Evolutionary conservation across 2,329 filamentous ascomycete genomes (phyloP).

Genomic region (Paraphaeosphaeria sporulosa): DNA sequence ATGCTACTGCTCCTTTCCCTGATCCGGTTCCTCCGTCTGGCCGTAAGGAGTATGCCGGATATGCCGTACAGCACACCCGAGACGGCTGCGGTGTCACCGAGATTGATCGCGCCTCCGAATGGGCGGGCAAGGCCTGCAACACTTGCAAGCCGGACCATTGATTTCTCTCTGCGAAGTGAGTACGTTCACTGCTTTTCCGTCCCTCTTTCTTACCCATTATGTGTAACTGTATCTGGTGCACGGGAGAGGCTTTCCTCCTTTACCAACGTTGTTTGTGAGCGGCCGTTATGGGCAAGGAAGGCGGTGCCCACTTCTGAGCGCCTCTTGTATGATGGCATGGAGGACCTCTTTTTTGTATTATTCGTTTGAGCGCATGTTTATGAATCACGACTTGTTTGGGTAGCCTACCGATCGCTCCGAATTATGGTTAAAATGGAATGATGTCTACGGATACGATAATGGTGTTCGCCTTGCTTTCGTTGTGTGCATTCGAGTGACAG

Average conservation of each 20-base stretch:
- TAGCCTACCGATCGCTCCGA: neutral
- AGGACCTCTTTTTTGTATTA: neutral
- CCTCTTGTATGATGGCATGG: neutral
- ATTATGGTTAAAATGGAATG: neutral
- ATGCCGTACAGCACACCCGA: slow-evolving; percentile 11
- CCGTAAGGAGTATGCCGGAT: slow-evolving; percentile 15
- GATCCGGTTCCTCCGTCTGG: slow-evolving; percentile 37
- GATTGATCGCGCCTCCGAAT: slow-evolving; percentile 25
- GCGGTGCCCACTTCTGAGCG: neutral
- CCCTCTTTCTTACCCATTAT: neutral
- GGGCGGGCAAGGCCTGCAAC: slow-evolving; percentile 27
- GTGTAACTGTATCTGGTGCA: neutral
- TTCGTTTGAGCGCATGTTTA: neutral
- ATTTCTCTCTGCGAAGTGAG: neutral
- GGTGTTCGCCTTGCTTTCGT: too few relatives aligned
- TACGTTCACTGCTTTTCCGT: neutral
- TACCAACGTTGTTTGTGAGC: neutral
- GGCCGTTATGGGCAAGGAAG: neutral
- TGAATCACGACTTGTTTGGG: neutral
- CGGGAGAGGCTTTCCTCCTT: neutral
- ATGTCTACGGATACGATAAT: too few relatives aligned
- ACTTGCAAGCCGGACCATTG: slow-evolving; percentile 25
- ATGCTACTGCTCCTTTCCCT: slow-evolving; percentile 43
- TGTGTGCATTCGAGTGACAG: too few relatives aligned
- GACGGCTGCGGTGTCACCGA: slow-evolving; percentile 27